phyloP scores from a whole-genome alignment of 23 red algal genomes.

The Gracilariopsis chorda region DNA sequence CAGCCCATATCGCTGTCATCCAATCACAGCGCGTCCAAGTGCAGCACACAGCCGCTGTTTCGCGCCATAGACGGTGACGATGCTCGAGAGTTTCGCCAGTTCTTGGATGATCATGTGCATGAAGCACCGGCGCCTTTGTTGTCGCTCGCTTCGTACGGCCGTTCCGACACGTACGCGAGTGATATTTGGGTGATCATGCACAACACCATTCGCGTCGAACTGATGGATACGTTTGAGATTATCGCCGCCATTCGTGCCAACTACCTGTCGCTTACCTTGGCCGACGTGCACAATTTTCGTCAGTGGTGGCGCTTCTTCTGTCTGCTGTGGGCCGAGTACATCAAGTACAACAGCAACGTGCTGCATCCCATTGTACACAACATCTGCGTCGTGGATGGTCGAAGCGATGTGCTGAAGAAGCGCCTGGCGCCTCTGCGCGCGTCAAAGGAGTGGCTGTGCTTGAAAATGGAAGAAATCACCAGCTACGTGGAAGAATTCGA shows the following conservation, averaged over 20 bases:
- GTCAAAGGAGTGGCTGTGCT: slow-evolving; percentile 20
- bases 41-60: background rate
- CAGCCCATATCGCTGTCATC: no score
- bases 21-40: no score
- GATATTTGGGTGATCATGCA: slow-evolving; percentile 33
- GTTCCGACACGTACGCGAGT: background rate
- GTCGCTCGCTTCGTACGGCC: background rate
- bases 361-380: background rate
- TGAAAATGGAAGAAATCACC: slow-evolving; percentile 51
- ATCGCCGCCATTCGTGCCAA: background rate
- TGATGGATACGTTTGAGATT: slow-evolving; percentile 35
- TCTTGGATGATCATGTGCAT: background rate
- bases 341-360: background rate
- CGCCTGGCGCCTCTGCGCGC: background rate
- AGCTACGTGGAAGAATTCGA: slow-evolving; percentile 54
- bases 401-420: background rate
- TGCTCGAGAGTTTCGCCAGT: slow-evolving; percentile 38
- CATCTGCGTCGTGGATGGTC: slow-evolving; percentile 42
- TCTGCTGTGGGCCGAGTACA: slow-evolving; percentile 17
- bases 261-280: background rate
- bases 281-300: slow-evolving; percentile 25
- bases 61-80: slow-evolving; percentile 23
- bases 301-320: slow-evolving; percentile 53
- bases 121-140: background rate
- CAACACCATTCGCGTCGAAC: slow-evolving; percentile 28